These are phyloP conservation scores for Ophiostoma himal-ulmi DNA, from an alignment of 2,329 filamentous ascomycete genomes.

Conservation along the genomic window DNA sequence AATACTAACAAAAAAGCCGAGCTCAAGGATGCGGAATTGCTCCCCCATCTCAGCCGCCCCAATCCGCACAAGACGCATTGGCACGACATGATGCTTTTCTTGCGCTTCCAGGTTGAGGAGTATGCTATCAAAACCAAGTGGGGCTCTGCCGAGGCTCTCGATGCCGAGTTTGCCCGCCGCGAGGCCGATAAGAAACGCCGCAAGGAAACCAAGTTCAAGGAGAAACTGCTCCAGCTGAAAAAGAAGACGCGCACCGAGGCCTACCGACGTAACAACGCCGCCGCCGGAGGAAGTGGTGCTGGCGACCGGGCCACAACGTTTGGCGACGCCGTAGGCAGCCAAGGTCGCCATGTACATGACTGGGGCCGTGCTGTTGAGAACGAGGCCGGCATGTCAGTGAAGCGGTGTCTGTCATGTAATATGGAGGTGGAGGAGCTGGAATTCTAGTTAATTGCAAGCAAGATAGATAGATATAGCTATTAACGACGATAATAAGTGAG, in stretches of 20 bases:
- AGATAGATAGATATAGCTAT: not conserved
- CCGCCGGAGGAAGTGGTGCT: conserved; percentile 34
- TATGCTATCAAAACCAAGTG: conserved; percentile 88
- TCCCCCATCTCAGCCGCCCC: conserved; percentile 81
- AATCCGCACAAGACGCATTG: conserved; percentile 95
- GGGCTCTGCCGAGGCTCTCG: conserved; percentile 78
- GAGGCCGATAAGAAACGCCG: conserved; percentile 73
- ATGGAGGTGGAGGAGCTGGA: conserved; percentile 76
- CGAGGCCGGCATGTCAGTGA: conserved; percentile 68
- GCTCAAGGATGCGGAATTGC: conserved; percentile 76
- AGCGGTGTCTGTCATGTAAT: conserved; percentile 69
- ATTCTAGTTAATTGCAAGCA: conserved; percentile 38
- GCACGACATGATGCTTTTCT: conserved; percentile 98
- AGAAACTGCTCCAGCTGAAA: conserved; percentile 83
- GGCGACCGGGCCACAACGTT: conserved; percentile 52
- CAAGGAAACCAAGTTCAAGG: conserved; percentile 88
- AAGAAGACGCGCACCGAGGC: conserved; percentile 89
- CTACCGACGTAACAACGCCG: conserved; percentile 58
- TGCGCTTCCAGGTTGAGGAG: conserved; percentile 89
- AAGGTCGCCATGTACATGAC: conserved; percentile 78
- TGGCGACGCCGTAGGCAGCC: conserved; percentile 65
- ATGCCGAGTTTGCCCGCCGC: conserved; percentile 79
- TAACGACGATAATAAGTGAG: not conserved
- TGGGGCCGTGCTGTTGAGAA: conserved; percentile 69
- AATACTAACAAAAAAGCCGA: conserved; percentile 53